Conservation (phyloP, 2,329 filamentous ascomycete genomes). For the Colletotrichum musae region DNA sequence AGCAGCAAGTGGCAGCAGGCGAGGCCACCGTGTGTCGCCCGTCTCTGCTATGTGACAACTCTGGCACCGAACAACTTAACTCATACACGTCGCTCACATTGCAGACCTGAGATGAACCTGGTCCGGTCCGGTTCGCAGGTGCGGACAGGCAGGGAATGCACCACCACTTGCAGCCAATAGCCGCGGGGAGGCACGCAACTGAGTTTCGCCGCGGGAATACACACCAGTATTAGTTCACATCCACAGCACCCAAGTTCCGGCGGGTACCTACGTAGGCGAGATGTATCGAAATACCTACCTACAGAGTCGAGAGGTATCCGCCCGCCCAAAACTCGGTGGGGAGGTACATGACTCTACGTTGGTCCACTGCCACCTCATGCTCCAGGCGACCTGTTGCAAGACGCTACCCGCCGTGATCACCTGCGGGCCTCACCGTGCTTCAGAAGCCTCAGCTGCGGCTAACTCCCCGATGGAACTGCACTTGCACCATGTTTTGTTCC, state of each 20-base stretch:
- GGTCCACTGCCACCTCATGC: neutral
- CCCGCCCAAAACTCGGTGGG: conserved; percentile 5
- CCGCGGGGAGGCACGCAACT: neutral
- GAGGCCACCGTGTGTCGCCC: neutral
- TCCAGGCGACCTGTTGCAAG: neutral
- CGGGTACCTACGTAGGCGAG: too few species aligned
- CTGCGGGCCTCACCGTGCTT: conserved; percentile 6
- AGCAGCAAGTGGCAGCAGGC: neutral
- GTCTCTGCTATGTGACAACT: neutral
- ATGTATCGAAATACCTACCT: neutral
- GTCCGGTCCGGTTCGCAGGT: conserved; percentile 9
- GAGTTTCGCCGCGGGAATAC: conserved; percentile 19
- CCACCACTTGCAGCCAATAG: neutral
- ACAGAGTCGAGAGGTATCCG: conserved; percentile 17
- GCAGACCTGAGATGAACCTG: conserved; percentile 41
- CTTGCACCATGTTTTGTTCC: too few species aligned
- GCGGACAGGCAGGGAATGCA: too few species aligned
- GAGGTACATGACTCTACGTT: conserved; percentile 9
- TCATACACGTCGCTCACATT: neutral
- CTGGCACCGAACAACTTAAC: conserved; percentile 2
- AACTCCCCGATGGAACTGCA: neutral
- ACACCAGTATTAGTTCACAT: neutral
- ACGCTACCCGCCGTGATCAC: neutral
- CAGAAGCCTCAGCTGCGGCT: conserved; percentile 8
- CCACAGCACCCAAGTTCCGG: neutral